phyloP scores from a whole-genome alignment of 2,329 filamentous ascomycete species.

The Trichophyton benhamiae region DNA sequence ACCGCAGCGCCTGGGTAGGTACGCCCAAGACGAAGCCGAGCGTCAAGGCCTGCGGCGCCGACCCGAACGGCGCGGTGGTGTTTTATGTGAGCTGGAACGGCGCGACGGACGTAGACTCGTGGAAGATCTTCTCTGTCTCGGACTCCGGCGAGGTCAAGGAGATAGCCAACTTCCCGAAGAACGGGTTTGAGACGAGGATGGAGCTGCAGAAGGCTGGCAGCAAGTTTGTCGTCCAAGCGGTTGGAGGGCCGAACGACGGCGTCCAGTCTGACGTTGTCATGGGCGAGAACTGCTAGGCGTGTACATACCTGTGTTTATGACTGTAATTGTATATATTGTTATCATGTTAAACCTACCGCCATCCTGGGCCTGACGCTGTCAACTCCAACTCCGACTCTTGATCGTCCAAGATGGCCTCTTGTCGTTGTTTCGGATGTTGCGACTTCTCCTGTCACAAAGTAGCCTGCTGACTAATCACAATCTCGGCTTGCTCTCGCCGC shows the following conservation, averaged over 20 bases:
- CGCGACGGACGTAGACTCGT: slow-evolving; percentile 8
- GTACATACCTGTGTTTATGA: background rate
- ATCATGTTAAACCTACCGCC: no score
- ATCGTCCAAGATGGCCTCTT: no score
- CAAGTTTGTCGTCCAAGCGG: slow-evolving; percentile 5
- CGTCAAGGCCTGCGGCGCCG: slow-evolving; percentile 3
- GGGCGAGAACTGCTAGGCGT: background rate
- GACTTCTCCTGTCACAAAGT: no score
- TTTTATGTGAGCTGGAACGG: slow-evolving; percentile 14
- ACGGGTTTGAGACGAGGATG: slow-evolving; percentile 8
- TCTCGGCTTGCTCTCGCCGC: no score
- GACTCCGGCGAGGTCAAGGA: background rate
- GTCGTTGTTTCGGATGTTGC: no score
- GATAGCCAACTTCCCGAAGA: background rate
- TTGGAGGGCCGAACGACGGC: slow-evolving; percentile 7
- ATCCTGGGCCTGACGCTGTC: no score
- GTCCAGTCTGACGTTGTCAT: slow-evolving; percentile 5
- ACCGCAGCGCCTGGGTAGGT: slow-evolving; percentile 5
- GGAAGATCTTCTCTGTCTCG: slow-evolving; percentile 6
- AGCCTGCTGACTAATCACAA: no score
- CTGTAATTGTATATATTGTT: background rate
- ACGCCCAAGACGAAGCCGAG: slow-evolving; percentile 8
- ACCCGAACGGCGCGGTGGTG: background rate
- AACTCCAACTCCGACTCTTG: no score
- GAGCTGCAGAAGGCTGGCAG: background rate